Conservation (phyloP, 495 filamentous ascomycete genomes). For the Penicillium tannophilum region DNA sequence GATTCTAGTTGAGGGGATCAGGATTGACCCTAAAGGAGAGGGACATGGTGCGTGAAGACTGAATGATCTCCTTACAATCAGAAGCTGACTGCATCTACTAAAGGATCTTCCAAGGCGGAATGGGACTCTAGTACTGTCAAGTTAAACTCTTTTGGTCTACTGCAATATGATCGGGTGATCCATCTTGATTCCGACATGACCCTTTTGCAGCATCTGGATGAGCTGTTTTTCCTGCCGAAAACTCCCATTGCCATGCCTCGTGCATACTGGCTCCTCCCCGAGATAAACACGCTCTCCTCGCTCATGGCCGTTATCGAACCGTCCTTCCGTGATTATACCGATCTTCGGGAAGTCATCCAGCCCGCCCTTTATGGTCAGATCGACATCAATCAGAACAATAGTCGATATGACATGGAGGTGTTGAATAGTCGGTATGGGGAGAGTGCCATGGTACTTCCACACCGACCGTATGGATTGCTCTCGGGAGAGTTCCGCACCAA, state of each 20-base stretch:
- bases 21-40: slow-evolving; percentile 20
- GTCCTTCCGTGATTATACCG: slow-evolving; percentile 53
- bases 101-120: slow-evolving; percentile 32
- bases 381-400: slow-evolving; percentile 32
- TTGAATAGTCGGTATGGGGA: slow-evolving; percentile 70
- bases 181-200: slow-evolving; percentile 70
- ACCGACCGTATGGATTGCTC: slow-evolving; percentile 69
- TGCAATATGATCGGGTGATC: slow-evolving; percentile 67
- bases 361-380: slow-evolving; percentile 40
- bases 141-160: slow-evolving; percentile 69
- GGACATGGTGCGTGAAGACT: slow-evolving; percentile 36
- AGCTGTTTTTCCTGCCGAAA: slow-evolving; percentile 71
- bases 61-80: background rate
- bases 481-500: slow-evolving; percentile 69
- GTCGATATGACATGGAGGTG: slow-evolving; percentile 70
- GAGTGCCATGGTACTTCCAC: slow-evolving; percentile 71
- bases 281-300: slow-evolving; percentile 56
- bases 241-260: slow-evolving; percentile 64
- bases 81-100: background rate
- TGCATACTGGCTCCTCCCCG: slow-evolving; percentile 68
- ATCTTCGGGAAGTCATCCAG: slow-evolving; percentile 47
- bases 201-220: slow-evolving; percentile 67
- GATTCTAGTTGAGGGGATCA: slow-evolving; percentile 56
- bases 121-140: slow-evolving; percentile 71
- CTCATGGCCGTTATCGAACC: slow-evolving; percentile 68